Conservation (phyloP, 345 rosid genomes). For the Melaleuca quinquenervia region DNA sequence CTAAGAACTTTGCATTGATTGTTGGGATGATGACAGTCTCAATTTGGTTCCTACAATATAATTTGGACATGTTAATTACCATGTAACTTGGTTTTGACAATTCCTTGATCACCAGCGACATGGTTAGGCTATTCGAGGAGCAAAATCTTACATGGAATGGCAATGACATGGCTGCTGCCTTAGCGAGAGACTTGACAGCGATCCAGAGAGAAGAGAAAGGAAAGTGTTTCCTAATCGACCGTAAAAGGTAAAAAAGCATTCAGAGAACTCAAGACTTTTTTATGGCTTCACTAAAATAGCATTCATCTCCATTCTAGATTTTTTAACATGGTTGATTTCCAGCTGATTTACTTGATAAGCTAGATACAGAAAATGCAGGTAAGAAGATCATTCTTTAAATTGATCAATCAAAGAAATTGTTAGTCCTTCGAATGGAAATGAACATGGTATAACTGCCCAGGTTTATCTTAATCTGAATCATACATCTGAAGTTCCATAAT, state of each 20-base stretch:
- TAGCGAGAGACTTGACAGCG: not conserved
- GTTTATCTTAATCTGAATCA: not conserved
- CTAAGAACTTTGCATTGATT: not conserved
- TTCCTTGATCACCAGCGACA: not conserved
- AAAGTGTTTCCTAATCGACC: not conserved
- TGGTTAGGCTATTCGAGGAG: not conserved
- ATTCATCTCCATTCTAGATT: not conserved
- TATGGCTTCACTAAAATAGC: not conserved
- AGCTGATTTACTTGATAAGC: not conserved
- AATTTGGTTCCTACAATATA: not conserved
- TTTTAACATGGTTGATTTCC: not conserved
- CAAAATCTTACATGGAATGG: not conserved
- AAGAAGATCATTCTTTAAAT: not conserved
- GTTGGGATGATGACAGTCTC: not conserved
- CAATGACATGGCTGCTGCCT: not conserved
- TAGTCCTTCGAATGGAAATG: not conserved
- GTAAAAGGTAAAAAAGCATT: not conserved
- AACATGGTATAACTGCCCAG: not conserved
- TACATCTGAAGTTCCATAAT: not conserved
- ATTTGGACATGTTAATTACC: not conserved
- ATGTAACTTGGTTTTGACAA: not conserved
- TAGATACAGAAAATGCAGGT: not conserved
- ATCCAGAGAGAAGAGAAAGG: not conserved
- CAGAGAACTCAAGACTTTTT: no score
- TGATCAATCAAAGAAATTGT: not conserved